Evolutionary conservation across 371 early-diverging fungal genomes (phyloP).

Genomic region (Syncephalis fuscata): DNA sequence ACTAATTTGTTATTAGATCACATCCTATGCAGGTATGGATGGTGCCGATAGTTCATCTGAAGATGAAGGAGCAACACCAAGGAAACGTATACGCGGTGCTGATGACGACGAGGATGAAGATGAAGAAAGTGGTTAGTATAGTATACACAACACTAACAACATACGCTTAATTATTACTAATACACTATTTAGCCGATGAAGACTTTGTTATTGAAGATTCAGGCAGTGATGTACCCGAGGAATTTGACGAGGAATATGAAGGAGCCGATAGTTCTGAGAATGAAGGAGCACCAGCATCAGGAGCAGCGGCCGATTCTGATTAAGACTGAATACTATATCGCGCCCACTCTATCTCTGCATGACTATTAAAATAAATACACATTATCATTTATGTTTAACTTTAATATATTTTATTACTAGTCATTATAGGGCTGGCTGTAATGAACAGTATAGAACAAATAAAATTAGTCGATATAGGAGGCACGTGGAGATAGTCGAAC

Average conservation of each 20-base stretch:
- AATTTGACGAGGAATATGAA: constrained; percentile 57
- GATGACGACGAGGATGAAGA: constrained; percentile 15
- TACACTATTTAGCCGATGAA: constrained; percentile 46
- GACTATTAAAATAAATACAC: no score
- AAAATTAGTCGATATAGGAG: no score
- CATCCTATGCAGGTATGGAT: constrained; percentile 4
- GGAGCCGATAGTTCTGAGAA: constrained; percentile 2
- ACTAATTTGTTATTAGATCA: constrained; percentile 2
- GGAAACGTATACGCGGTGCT: constrained; percentile 1
- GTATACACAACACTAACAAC: no score
- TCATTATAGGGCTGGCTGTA: no score
- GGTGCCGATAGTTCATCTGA: constrained; percentile 5
- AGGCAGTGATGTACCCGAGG: constrained; percentile 79
- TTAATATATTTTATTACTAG: no score
- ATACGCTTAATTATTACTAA: no score
- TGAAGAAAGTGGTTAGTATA: constrained; percentile 4
- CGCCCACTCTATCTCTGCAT: no score
- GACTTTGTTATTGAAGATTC: constrained; percentile 73
- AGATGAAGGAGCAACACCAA: constrained; percentile 4
- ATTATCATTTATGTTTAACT: no score
- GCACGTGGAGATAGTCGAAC: no score
- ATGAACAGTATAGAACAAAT: no score
- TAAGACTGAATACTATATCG: no score
- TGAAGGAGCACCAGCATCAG: not conserved
- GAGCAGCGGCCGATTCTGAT: no score